Base-by-base conservation (phyloP, 2,329 filamentous ascomycete genomes). In the Alternaria infectoria region DNA sequence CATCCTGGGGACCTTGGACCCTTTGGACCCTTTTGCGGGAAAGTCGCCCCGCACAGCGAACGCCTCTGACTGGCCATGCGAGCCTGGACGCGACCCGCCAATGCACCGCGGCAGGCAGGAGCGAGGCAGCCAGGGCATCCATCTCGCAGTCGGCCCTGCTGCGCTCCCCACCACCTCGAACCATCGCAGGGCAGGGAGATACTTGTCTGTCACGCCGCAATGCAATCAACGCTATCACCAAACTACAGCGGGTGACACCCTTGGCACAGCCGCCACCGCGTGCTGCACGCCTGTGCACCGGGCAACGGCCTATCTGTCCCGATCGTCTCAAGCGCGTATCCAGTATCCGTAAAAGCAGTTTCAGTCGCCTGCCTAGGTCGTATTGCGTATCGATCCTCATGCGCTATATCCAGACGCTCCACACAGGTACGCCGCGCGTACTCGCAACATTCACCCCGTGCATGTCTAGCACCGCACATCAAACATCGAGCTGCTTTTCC, bases 381-480 rank as follows among this genome's bases (percentile, higher is more conserved):
- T 28, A 61, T 62, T 45, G 54, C 59, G 40, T 62, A 54, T 54
- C 44, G 49, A 54, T 64, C 40, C 49, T 40, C 61, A 44, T 56
- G 54, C 54, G 54, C 56, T 57, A 54, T 21, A 62, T 32, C 43
- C 36, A 52, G 13, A n/a, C 36, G 26, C 49, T 64, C 61, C 57
- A 61, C 47, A 52, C 36, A n/a, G 12, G 23, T 52, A 32, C 43
- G 62, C 62, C 57, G 46, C 57, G 58, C 62, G 54, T 61, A 57
- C 59, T 61, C 57, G 61, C 58, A 64, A 61, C 36, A 32, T 57
- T 50, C 55, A 32, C 62, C 59, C 36, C 61, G 11, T 19, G 45
- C 46, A 43, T 54, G 15, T 52, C 54, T 40, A 54, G 25, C 45
- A 28, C 9, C 23, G 19, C 50, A 46, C 32, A 52, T 63, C 54